These are phyloP conservation scores for Sugiyamaella castrensis DNA, from an alignment of 1,139 yeast genomes.

Conservation along the genomic window DNA sequence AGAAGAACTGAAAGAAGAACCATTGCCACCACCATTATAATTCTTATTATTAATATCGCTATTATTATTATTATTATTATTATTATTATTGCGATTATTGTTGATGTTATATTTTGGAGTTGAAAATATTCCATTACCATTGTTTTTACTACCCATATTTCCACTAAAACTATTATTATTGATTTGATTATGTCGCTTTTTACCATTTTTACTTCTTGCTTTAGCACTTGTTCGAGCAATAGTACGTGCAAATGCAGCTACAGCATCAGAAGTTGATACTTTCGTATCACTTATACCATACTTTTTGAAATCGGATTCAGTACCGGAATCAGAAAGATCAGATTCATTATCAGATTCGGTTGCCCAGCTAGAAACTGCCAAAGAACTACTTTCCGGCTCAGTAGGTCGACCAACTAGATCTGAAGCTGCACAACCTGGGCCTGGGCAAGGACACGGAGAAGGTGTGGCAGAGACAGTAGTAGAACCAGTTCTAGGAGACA, in stretches of 20 bases:
- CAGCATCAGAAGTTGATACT: conserved; percentile 25
- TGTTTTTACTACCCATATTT: neutral
- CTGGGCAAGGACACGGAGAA: conserved; percentile 2
- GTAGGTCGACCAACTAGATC: neutral
- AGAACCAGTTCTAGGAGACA: neutral
- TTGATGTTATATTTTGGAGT: conserved; percentile 5
- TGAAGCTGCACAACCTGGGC: neutral
- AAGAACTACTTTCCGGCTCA: too few relatives aligned
- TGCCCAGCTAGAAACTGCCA: conserved; percentile 7
- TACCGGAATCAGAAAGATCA: conserved; percentile 12
- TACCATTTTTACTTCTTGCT: conserved; percentile 8
- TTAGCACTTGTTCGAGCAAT: conserved; percentile 28
- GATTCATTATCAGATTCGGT: conserved; percentile 10
- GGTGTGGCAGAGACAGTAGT: conserved; percentile 8
- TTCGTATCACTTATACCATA: conserved; percentile 9
- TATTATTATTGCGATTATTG: neutral
- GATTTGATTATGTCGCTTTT: conserved; percentile 2
- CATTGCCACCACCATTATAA: neutral
- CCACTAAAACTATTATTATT: neutral
- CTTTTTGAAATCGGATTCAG: conserved; percentile 21
- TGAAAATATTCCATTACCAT: conserved; percentile 7
- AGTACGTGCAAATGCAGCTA: conserved; percentile 33
- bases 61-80: neutral
- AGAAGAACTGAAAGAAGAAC: conserved; percentile 4
- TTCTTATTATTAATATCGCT: conserved; percentile 1